Percentiles rank a stretch among this genome's conserved stretches.
Conservation (phyloP, 208 protist genomes). For the Porcisia hertigi region DNA sequence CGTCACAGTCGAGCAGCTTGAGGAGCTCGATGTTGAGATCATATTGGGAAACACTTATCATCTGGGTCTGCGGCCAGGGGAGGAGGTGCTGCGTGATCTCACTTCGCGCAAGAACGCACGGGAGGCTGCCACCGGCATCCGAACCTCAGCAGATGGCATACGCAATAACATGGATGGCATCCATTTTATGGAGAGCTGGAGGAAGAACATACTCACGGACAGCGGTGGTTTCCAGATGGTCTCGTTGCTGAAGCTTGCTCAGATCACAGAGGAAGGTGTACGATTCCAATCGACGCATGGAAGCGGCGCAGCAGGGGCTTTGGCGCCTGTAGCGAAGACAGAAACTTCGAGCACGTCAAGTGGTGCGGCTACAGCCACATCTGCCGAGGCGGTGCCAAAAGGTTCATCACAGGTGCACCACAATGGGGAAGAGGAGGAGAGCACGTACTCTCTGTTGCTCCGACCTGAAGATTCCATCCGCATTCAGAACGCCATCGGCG, state of each 20-base stretch:
- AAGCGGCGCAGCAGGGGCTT: slow-evolving; percentile 36
- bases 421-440: slow-evolving; percentile 13
- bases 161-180: slow-evolving; percentile 95
- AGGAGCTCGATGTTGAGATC: slow-evolving; percentile 94
- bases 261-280: slow-evolving; percentile 99
- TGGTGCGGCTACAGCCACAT: slow-evolving; percentile 1
- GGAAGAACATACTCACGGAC: slow-evolving; percentile 96
- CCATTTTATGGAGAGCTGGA: slow-evolving; percentile 97
- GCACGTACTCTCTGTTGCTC: slow-evolving; percentile 91
- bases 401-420: slow-evolving; percentile 2
- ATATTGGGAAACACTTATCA: slow-evolving; percentile 99
- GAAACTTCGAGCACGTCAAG: slow-evolving; percentile 8
- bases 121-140: slow-evolving; percentile 15
- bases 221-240: slow-evolving; percentile 99
- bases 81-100: slow-evolving; percentile 77
- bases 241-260: slow-evolving; percentile 95
- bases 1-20: slow-evolving; percentile 93
- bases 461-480: slow-evolving; percentile 98
- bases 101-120: slow-evolving; percentile 67
- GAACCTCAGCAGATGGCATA: slow-evolving; percentile 33
- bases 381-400: not conserved
- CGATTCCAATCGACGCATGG: slow-evolving; percentile 98
- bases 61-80: slow-evolving; percentile 94
- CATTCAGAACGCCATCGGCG: slow-evolving; percentile 98
- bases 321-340: slow-evolving; percentile 10